phyloP scores from a whole-genome alignment of 257 asterid species.

The Ophiorrhiza pumila region DNA sequence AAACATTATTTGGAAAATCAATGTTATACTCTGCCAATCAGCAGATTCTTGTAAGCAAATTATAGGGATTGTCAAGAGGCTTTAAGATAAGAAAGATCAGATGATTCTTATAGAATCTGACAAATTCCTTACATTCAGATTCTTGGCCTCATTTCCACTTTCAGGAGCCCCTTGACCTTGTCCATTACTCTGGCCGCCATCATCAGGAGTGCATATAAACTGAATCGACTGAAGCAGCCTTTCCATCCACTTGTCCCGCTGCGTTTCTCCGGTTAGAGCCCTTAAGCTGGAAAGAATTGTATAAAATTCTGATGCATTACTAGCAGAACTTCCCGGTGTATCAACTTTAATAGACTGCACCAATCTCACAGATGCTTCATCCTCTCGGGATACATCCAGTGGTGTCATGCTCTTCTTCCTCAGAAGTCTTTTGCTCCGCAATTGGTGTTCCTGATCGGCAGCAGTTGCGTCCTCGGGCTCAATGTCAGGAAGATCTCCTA shows the following conservation, averaged over 20 bases:
- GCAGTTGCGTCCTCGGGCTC: slow-evolving; percentile 54
- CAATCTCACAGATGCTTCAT: slow-evolving; percentile 43
- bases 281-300: slow-evolving; percentile 43
- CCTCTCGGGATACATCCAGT: slow-evolving; percentile 67
- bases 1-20: slow-evolving; percentile 6
- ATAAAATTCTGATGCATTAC: slow-evolving; percentile 45
- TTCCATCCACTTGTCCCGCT: slow-evolving; percentile 75
- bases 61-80: neutral
- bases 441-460: slow-evolving; percentile 54
- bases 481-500: slow-evolving; percentile 70
- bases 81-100: neutral
- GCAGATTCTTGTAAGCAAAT: neutral
- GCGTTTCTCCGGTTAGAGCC: slow-evolving; percentile 56
- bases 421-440: slow-evolving; percentile 50
- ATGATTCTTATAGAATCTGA: neutral
- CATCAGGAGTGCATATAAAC: slow-evolving; percentile 42
- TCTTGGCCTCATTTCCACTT: slow-evolving; percentile 38
- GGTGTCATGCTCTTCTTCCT: slow-evolving; percentile 56
- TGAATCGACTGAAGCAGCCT: slow-evolving; percentile 66
- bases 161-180: slow-evolving; percentile 32
- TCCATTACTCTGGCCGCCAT: slow-evolving; percentile 33
- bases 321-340: slow-evolving; percentile 61
- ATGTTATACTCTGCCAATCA: neutral
- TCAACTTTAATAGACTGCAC: slow-evolving; percentile 50
- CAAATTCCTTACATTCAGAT: slow-evolving; percentile 28